Conservation (phyloP, 1,284 basidiomycete species). For the Irpex sp. region DNA sequence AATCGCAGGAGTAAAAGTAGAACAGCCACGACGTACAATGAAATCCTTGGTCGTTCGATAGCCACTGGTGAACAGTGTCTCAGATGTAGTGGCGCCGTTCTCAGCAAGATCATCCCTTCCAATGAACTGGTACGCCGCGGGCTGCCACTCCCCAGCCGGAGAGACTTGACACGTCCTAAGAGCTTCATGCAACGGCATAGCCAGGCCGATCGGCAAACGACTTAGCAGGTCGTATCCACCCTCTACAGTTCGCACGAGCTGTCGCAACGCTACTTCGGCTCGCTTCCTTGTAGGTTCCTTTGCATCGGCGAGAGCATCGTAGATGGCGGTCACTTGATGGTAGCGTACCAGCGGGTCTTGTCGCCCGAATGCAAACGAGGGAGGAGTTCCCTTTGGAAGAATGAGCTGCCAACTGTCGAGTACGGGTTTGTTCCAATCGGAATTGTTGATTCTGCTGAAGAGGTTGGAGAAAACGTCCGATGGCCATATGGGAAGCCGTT, state of each 20-base stretch:
- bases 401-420: constrained; percentile 46
- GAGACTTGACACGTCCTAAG: constrained; percentile 76
- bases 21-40: constrained; percentile 40
- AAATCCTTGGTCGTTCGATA: constrained; percentile 55
- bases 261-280: constrained; percentile 60
- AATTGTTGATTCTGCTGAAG: constrained; percentile 60
- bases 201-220: constrained; percentile 68
- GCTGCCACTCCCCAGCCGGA: constrained; percentile 71
- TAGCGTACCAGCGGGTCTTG: constrained; percentile 51
- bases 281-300: constrained; percentile 50
- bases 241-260: constrained; percentile 45
- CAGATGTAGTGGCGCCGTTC: constrained; percentile 41
- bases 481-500: constrained; percentile 68
- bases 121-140: constrained; percentile 71
- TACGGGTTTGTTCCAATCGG: constrained; percentile 61
- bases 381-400: constrained; percentile 44
- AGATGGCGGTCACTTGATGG: constrained; percentile 49
- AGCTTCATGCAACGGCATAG: constrained; percentile 81
- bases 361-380: constrained; percentile 60
- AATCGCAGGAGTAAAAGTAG: too few relatives aligned
- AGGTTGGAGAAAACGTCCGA: constrained; percentile 62
- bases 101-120: constrained; percentile 80
- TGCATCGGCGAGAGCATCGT: constrained; percentile 53
- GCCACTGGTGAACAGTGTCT: constrained; percentile 43
- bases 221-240: constrained; percentile 42